These are phyloP conservation scores for Geotrichum restrictum DNA, from an alignment of 1,139 yeast genomes.

Conservation along the genomic window DNA sequence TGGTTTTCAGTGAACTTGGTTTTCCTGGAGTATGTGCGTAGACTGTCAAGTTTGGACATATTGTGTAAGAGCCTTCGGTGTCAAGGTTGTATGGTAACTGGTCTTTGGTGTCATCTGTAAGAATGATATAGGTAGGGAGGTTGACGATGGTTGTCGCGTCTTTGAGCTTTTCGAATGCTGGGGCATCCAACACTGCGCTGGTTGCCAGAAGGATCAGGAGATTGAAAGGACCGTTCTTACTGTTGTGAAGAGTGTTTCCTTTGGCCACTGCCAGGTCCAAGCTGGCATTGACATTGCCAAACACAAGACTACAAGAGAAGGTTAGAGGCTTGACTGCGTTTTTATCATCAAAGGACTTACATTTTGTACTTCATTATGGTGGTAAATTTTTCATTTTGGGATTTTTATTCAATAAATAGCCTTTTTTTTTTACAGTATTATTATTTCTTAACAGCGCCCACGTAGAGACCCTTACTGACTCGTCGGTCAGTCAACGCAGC, in stretches of 20 bases:
- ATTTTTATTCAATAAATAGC: neutral
- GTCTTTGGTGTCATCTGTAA: neutral
- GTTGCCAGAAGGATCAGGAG: slow-evolving; percentile 23
- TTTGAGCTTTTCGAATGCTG: neutral
- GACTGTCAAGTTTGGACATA: neutral
- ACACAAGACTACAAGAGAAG: slow-evolving; percentile 24
- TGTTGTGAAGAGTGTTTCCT: slow-evolving; percentile 26
- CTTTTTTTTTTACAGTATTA: neutral
- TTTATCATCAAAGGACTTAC: neutral
- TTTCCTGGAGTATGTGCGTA: neutral
- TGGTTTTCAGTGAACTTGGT: neutral
- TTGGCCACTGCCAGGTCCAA: slow-evolving; percentile 22
- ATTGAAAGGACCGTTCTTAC: slow-evolving; percentile 32
- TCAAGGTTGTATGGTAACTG: neutral
- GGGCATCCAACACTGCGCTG: neutral
- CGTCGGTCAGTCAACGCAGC: slow-evolving; percentile 89
- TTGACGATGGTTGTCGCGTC: neutral
- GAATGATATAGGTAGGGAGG: slow-evolving; percentile 2
- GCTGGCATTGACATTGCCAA: slow-evolving; percentile 26
- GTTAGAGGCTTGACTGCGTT: neutral
- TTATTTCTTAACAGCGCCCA: slow-evolving; percentile 48
- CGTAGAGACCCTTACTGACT: slow-evolving; percentile 63
- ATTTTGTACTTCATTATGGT: slow-evolving; percentile 1
- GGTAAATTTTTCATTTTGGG: neutral
- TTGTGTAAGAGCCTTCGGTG: neutral